Evolutionary conservation across 352 stramenopile species (phyloP).

Genomic region (Globisporangium heterothallicum): DNA sequence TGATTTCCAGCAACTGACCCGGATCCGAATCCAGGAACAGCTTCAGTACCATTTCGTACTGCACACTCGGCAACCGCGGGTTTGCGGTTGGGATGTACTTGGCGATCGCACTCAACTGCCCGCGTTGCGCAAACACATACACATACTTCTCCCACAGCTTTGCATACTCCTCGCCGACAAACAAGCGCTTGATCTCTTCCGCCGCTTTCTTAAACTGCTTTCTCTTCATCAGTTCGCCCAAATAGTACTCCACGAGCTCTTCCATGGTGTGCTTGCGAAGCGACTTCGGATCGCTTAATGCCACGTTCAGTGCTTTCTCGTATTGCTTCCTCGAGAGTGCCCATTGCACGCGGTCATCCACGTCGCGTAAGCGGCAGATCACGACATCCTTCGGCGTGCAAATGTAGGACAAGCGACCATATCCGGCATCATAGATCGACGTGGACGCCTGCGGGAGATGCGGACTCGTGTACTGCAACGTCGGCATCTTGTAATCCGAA

Average conservation of each 20-base stretch:
- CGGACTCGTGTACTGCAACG: conserved; percentile 46
- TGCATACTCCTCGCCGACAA: conserved; percentile 60
- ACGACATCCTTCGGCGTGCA: conserved; percentile 84
- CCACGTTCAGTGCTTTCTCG: conserved; percentile 50
- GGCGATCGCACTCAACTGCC: conserved; percentile 65
- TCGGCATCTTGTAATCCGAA: conserved; percentile 80
- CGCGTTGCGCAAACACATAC: conserved; percentile 78
- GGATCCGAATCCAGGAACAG: conserved; percentile 82
- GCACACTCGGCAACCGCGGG: conserved; percentile 53
- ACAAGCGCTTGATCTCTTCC: conserved; percentile 68
- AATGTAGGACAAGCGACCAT: conserved; percentile 63
- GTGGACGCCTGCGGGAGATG: conserved; percentile 7
- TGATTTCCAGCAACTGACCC: conserved; percentile 64
- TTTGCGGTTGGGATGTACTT: conserved; percentile 67
- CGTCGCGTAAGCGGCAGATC: conserved; percentile 73
- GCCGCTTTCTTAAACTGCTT: conserved; percentile 70
- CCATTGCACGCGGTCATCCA: conserved; percentile 74
- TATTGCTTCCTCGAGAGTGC: conserved; percentile 62
- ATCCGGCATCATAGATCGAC: conserved; percentile 68
- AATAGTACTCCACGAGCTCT: conserved; percentile 69
- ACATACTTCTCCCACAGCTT: conserved; percentile 85
- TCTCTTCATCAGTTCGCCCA: conserved; percentile 65
- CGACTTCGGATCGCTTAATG: conserved; percentile 47
- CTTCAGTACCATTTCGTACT: conserved; percentile 85
- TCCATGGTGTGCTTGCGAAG: conserved; percentile 51